Percentiles rank a stretch among this genome's conserved stretches.
These are phyloP conservation scores for Hypoxylon trugodes DNA, from an alignment of 495 filamentous ascomycete species.

Conservation along the genomic window DNA sequence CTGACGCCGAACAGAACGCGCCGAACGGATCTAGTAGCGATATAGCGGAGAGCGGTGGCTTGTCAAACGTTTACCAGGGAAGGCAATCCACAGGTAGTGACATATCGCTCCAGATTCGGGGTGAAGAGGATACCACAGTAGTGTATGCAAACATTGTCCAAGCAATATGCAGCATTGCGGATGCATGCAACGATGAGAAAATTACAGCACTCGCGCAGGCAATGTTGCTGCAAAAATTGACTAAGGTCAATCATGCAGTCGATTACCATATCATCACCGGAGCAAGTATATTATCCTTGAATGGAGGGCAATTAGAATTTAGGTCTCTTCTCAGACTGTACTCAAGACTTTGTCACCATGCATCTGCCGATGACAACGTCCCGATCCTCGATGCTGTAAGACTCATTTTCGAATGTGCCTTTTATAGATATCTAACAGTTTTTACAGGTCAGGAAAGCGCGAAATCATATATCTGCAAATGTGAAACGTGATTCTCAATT, in stretches of 20 bases:
- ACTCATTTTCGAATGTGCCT: constrained; percentile 38
- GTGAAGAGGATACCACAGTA: constrained; percentile 75
- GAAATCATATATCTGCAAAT: constrained; percentile 75
- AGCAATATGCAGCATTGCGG: constrained; percentile 87
- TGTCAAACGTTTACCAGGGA: constrained; percentile 56
- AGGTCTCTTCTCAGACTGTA: constrained; percentile 85
- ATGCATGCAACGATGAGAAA: constrained; percentile 81
- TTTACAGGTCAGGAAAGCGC: constrained; percentile 72
- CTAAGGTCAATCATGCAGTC: constrained; percentile 76
- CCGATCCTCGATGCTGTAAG: constrained; percentile 70
- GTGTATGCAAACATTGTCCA: constrained; percentile 85
- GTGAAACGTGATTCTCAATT: constrained; percentile 72
- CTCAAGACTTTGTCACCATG: constrained; percentile 73
- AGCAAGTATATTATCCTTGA: constrained; percentile 76
- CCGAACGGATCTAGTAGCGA: constrained; percentile 51
- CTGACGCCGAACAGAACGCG: constrained; percentile 59
- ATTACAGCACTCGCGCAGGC: constrained; percentile 94
- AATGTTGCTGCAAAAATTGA: constrained; percentile 93
- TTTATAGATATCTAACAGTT: constrained; percentile 24
- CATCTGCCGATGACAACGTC: constrained; percentile 69
- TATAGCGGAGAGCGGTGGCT: constrained; percentile 41
- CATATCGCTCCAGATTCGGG: constrained; percentile 73
- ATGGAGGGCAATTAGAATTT: constrained; percentile 79
- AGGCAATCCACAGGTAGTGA: constrained; percentile 75
- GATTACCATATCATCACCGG: constrained; percentile 87